Evolutionary conservation across 108 stramenopile species (phyloP).

Genomic region (Cylindrotheca fusiformis): DNA sequence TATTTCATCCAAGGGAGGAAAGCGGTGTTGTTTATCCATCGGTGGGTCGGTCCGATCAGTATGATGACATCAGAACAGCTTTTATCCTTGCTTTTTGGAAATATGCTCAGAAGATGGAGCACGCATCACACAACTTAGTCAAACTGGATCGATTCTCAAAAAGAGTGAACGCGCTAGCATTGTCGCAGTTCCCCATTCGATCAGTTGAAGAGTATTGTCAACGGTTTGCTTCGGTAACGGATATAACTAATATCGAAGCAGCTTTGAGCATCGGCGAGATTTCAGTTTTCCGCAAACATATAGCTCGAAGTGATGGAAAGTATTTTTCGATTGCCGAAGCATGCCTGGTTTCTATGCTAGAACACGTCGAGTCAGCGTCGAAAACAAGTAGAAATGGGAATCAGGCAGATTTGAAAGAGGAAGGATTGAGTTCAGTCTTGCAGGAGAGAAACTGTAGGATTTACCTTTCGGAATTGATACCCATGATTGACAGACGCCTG

Average conservation of each 20-base stretch:
- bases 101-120: slow-evolving; percentile 13
- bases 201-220: slow-evolving; percentile 21
- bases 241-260: slow-evolving; percentile 1
- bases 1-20: not conserved
- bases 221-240: not conserved
- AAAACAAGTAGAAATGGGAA: not conserved
- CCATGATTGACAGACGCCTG: slow-evolving; percentile 18
- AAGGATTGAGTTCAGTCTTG: not conserved
- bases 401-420: not conserved
- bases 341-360: slow-evolving; percentile 24
- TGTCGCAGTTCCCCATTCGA: slow-evolving; percentile 30
- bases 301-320: not conserved
- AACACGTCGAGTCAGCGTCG: slow-evolving; percentile 9
- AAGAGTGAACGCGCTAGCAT: slow-evolving; percentile 16
- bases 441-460: slow-evolving; percentile 14
- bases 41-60: not conserved
- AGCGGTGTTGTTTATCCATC: not conserved
- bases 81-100: slow-evolving; percentile 25
- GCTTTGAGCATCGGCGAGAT: not conserved
- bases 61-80: slow-evolving; percentile 15
- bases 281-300: not conserved
- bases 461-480: slow-evolving; percentile 22
- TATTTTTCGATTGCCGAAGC: slow-evolving; percentile 32
- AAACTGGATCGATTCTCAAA: slow-evolving; percentile 23
- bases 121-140: slow-evolving; percentile 18